Conservation (phyloP, 441 rosid species). For the Lepidium campestre region DNA sequence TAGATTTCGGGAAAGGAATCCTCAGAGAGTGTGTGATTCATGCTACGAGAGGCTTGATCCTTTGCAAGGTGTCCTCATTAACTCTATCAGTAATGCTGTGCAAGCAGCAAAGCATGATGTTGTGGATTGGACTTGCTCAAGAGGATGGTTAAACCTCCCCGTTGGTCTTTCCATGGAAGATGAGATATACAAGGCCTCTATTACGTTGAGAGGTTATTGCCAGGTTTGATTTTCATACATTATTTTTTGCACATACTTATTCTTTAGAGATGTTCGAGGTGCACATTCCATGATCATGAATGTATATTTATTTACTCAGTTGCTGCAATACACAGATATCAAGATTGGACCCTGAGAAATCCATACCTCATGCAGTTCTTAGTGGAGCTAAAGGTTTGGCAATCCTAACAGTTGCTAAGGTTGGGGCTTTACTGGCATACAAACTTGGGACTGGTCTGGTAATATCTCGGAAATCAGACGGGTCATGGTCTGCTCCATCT, state of each 20-base stretch:
- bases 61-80: slow-evolving; percentile 69
- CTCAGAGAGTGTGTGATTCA: slow-evolving; percentile 90
- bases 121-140: slow-evolving; percentile 81
- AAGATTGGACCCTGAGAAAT: slow-evolving; percentile 73
- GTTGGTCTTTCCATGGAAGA: slow-evolving; percentile 92
- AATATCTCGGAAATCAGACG: slow-evolving; percentile 71
- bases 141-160: slow-evolving; percentile 97
- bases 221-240: slow-evolving; percentile 46
- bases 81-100: slow-evolving; percentile 79
- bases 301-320: neutral
- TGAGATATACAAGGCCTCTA: slow-evolving; percentile 91
- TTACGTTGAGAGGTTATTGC: slow-evolving; percentile 66
- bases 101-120: slow-evolving; percentile 97
- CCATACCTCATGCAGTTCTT: slow-evolving; percentile 75
- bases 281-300: neutral
- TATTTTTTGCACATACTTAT: neutral
- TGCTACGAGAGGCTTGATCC: slow-evolving; percentile 98
- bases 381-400: slow-evolving; percentile 86
- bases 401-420: slow-evolving; percentile 87
- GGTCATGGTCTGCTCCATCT: slow-evolving; percentile 99
- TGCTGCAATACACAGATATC: slow-evolving; percentile 47
- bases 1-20: slow-evolving; percentile 81
- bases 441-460: slow-evolving; percentile 95
- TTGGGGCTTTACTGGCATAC: slow-evolving; percentile 77
- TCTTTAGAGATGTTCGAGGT: neutral